Evolutionary conservation across 2,329 filamentous ascomycete genomes (phyloP).

Genomic region (Cordyceps militaris): DNA sequence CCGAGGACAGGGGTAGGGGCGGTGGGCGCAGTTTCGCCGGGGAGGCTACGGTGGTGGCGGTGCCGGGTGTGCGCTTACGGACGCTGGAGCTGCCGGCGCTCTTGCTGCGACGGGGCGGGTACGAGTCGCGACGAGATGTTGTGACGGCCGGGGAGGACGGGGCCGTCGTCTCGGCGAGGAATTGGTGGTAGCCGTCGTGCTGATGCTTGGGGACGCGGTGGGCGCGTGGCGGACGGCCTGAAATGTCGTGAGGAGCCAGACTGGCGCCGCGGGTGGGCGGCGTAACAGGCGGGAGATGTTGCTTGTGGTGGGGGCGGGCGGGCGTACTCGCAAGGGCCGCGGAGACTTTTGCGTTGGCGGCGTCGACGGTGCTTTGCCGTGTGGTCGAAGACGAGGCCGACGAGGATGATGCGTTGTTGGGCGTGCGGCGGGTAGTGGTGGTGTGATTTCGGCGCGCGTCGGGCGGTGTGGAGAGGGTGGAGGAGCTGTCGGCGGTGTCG

Average conservation of each 20-base stretch:
- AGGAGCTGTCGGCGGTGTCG: constrained; percentile 47
- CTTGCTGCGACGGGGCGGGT: constrained; percentile 20
- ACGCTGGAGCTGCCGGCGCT: constrained; percentile 13
- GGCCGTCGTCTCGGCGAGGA: background rate
- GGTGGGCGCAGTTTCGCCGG: background rate
- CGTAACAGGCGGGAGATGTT: background rate
- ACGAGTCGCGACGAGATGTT: background rate
- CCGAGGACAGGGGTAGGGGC: constrained; percentile 11
- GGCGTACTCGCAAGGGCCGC: background rate
- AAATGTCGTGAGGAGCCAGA: background rate
- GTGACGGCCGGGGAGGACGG: background rate
- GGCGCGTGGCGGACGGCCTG: background rate
- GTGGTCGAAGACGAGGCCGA: background rate
- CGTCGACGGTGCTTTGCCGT: background rate
- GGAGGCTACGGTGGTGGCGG: background rate
- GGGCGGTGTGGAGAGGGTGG: constrained; percentile 43
- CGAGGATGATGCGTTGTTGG: background rate
- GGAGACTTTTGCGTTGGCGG: background rate
- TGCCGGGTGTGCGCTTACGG: background rate
- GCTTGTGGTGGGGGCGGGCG: background rate
- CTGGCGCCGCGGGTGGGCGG: constrained; percentile 4
- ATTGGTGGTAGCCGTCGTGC: constrained; percentile 4
- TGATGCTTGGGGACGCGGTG: background rate
- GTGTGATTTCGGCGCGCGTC: constrained; percentile 47
- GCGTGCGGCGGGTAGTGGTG: constrained; percentile 45